Conservation (phyloP, 208 protist species). For the Crithidia expoeki region DNA sequence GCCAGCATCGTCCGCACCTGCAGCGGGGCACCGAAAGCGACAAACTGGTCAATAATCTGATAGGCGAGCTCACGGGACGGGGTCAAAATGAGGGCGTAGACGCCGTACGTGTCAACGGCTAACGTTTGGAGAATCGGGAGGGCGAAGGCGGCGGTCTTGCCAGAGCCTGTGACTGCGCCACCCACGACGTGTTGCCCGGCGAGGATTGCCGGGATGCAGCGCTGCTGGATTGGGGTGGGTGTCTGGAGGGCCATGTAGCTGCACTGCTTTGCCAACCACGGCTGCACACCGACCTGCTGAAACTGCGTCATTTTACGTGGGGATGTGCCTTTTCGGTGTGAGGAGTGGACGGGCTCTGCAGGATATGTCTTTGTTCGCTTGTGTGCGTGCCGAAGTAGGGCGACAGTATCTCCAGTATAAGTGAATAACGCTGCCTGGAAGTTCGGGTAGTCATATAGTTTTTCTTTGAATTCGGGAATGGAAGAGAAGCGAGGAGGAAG, state of each 20-base stretch:
- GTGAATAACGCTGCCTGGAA: no score
- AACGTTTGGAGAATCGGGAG: conserved; percentile 97
- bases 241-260: conserved; percentile 74
- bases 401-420: no score
- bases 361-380: no score
- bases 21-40: conserved; percentile 79
- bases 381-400: no score
- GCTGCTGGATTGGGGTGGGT: conserved; percentile 82
- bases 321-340: no score
- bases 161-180: conserved; percentile 95
- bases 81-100: conserved; percentile 97
- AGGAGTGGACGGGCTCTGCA: no score
- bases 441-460: no score
- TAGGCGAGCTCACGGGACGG: conserved; percentile 97
- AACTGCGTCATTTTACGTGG: conserved; percentile 31
- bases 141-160: conserved; percentile 99
- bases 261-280: conserved; percentile 81
- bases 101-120: conserved; percentile 96
- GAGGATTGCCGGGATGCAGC: conserved; percentile 82
- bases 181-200: conserved; percentile 92
- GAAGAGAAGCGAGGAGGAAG: no score
- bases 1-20: conserved; percentile 68
- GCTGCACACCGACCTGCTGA: conserved; percentile 71
- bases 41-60: conserved; percentile 94
- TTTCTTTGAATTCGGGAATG: no score